phyloP scores from a whole-genome alignment of 2,329 filamentous ascomycete genomes.

The Fusarium nygamai region DNA sequence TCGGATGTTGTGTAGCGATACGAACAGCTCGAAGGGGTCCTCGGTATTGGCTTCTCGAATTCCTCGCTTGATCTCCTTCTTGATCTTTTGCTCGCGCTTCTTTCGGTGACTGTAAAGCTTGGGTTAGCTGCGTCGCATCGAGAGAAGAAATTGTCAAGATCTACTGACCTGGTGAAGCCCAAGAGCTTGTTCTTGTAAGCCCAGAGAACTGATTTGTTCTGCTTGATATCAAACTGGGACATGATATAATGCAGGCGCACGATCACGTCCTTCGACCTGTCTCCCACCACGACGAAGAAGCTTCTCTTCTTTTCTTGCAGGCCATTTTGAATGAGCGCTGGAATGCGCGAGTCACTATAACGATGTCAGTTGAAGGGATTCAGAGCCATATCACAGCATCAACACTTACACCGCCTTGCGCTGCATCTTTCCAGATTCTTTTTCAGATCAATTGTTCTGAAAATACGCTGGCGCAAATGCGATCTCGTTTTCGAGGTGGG shows the following conservation, averaged over 20 bases:
- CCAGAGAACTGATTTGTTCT: slow-evolving; percentile 93
- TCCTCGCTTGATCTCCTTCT: slow-evolving; percentile 96
- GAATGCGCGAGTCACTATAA: slow-evolving; percentile 84
- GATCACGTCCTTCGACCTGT: slow-evolving; percentile 95
- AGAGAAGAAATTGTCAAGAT: background rate
- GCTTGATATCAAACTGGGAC: slow-evolving; percentile 87
- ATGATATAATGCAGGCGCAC: slow-evolving; percentile 94
- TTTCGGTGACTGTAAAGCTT: slow-evolving; percentile 78
- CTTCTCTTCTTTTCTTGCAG: slow-evolving; percentile 96
- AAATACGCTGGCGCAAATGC: slow-evolving; percentile 45
- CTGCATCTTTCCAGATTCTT: slow-evolving; percentile 58
- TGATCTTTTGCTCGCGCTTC: slow-evolving; percentile 98
- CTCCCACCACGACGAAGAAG: slow-evolving; percentile 95
- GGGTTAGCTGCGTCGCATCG: slow-evolving; percentile 29
- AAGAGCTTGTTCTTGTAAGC: slow-evolving; percentile 98
- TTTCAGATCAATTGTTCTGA: slow-evolving; percentile 41
- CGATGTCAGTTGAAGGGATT: slow-evolving; percentile 3
- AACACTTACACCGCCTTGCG: slow-evolving; percentile 65
- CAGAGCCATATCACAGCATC: accelerated
- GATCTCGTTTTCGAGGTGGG: slow-evolving; percentile 40
- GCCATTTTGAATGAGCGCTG: slow-evolving; percentile 89
- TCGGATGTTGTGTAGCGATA: slow-evolving; percentile 94
- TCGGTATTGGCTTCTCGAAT: slow-evolving; percentile 91
- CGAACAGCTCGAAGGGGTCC: slow-evolving; percentile 97
- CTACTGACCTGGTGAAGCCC: slow-evolving; percentile 78